Evolutionary conservation across 768 basidiomycete species (phyloP), one percentile per base, ranked within the genome.

Genomic region (Strobilomyces confusus): DNA sequence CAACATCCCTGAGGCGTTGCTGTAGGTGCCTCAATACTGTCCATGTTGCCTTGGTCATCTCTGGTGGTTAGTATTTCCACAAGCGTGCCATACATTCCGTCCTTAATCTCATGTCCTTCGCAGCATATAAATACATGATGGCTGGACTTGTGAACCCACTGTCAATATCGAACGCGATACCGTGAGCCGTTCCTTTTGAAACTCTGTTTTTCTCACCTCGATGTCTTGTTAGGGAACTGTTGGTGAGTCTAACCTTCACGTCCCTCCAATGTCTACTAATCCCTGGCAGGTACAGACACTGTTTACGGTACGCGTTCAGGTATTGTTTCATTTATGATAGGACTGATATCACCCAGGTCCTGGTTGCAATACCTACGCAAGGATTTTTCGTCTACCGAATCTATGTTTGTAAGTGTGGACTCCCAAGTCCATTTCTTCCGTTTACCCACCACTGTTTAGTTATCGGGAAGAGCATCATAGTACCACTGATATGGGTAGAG

Each of bases 401-500:
- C 12, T 61, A 62, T 15, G 0, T 47, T 20, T 51, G 60, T 62
- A 12, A 14, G 49, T 51, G 1, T 36, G 0, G 19, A 13, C 6
- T 6, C 7, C 19, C 1, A 4, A 1, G 14, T 15, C 13, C n/a
- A 12, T 32, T 33, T 6, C n/a, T n/a, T 17, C 14, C 17, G 8
- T 29, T 12, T n/a, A 19, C 26, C 56, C 33, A 63, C 23, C 9
- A 8, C 0, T 9, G 2, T 13, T 17, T 14, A 63, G 61, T 62
- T 5, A 49, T 25, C 9, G 48, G 34, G 11, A 59, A 32, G 42
- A 52, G 49, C 5, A 33, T 59, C 4, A 1, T 53, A 3, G 36
- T 2, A 1, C 60, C 57, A 11, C 0, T 55, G 2, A 17, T 63
- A 41, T 62, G 51, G 53, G 61, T 63, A 49, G 12, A 51, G 17